A percentile compares a stretch with the other conserved stretches of the same genome.
Evolutionary conservation across 306 rosid genomes (phyloP).

Genomic region (Citrullus mucosospermus): DNA sequence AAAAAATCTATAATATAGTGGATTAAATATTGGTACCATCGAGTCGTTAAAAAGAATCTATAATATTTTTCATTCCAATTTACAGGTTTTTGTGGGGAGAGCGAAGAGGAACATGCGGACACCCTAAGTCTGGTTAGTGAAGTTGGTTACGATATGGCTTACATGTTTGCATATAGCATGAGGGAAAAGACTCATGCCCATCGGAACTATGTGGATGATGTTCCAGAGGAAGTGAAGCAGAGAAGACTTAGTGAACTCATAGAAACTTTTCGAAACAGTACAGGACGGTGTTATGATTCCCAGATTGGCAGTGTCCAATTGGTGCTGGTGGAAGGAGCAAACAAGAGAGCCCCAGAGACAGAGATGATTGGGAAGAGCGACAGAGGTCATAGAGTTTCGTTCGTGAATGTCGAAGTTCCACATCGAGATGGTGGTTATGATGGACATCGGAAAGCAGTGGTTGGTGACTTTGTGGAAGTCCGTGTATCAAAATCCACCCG

Average conservation of each 20-base stretch:
- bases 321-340: conserved; percentile 90
- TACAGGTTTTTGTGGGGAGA: conserved; percentile 89
- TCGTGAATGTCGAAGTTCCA: conserved; percentile 39
- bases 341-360: conserved; percentile 77
- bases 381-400: conserved; percentile 75
- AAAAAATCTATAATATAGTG: neutral
- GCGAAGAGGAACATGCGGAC: conserved; percentile 75
- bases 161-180: conserved; percentile 98
- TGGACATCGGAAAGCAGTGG: conserved; percentile 39
- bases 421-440: conserved; percentile 34
- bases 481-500: conserved; percentile 57
- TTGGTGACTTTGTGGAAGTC: conserved; percentile 94
- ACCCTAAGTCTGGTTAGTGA: conserved; percentile 58
- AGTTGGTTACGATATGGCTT: conserved; percentile 90
- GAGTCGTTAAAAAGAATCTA: neutral
- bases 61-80: conserved; percentile 14
- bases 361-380: conserved; percentile 92
- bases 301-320: conserved; percentile 76
- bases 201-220: conserved; percentile 73
- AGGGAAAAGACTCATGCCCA: conserved; percentile 97
- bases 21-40: neutral
- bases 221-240: conserved; percentile 82
- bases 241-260: conserved; percentile 87
- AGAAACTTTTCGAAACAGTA: conserved; percentile 72
- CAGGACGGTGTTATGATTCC: conserved; percentile 68